Evolutionary conservation across 129 eudicot species (phyloP), one percentile per base, ranked within the genome.

Genomic region (Flaveria trinervia): DNA sequence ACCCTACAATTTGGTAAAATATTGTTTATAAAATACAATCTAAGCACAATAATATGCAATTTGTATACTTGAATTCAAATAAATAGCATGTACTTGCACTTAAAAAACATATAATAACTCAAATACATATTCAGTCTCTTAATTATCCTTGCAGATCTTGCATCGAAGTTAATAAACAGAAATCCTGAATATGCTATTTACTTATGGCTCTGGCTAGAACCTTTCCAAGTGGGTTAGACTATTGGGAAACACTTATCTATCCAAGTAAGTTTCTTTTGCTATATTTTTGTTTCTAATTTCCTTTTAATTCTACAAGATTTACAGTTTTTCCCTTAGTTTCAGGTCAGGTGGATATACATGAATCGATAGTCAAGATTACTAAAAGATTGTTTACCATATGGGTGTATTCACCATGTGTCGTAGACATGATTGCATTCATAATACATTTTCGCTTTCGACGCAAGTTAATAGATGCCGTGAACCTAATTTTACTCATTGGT

Each of bases 211-310:
- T 55, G 1, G 61, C 61, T 18, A 55, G 61, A 55, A 55, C 61
- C 10, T 55, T 55, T 56, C 64, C 64, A 9, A 56, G 30, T 56
- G 64, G 28, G 64, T 56, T 56, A 56, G 30, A 20, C 64, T 56
- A 56, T 20, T 4, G 25, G 64, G 64, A 56, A 56, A 56, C 13
- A 56, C 30, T 56, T 56, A 8, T 56, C 5, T 56, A 56, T 56
- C 64, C 64, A 8, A 20, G 64, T 56, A 56, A 56, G 64, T 17
- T n/a, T 55, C 11, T 55, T 55, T 11, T 56, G 11, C 11, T 56
- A 56, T 7, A 56, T 56, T 18, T 56, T 7, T 56, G 3, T 9
- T 56, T 18, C 0, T 2, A 18, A 2, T 56, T 22, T 20, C 13
- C 30, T 1, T 22, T 56, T 20, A 12, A 30, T 3, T 56, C 11